A percentile compares a stretch with the other conserved stretches of the same genome.
Conservation (phyloP, 257 asterid species). For the Salvia splendens region DNA sequence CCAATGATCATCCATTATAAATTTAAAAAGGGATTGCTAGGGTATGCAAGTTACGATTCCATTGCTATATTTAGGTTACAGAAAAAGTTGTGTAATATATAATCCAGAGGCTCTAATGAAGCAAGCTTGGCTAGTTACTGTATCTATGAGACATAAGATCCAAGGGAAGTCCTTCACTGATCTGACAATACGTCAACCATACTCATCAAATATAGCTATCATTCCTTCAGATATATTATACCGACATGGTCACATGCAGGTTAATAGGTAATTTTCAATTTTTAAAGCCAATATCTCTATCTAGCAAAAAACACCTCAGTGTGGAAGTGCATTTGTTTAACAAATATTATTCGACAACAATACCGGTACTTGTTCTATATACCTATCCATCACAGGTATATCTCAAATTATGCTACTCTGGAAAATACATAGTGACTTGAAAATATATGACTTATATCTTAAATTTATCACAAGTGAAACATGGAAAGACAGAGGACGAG, state of each 20-base stretch:
- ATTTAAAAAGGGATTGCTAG: too few species aligned
- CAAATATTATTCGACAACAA: neutral
- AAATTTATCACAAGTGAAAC: neutral
- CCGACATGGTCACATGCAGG: neutral
- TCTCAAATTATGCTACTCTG: neutral
- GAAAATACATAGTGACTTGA: neutral
- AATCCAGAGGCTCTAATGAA: neutral
- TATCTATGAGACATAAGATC: neutral
- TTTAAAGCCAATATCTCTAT: neutral
- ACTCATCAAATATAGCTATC: neutral
- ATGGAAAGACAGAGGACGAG: neutral
- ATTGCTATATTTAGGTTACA: too few species aligned
- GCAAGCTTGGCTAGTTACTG: slow-evolving; percentile 1
- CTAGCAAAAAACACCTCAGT: neutral
- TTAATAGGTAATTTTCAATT: neutral
- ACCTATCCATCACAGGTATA: neutral
- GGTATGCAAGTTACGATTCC: too few species aligned
- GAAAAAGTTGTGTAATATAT: neutral
- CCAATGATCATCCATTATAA: too few species aligned
- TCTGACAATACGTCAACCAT: too few species aligned
- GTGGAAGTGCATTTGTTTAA: neutral
- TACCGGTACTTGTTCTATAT: neutral
- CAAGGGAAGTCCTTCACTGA: neutral
- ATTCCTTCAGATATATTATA: neutral
- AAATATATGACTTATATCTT: neutral